Evolutionary conservation across 1,284 basidiomycete genomes (phyloP), one percentile per base, ranked within the genome.

Genomic region (Flammula alnicola): DNA sequence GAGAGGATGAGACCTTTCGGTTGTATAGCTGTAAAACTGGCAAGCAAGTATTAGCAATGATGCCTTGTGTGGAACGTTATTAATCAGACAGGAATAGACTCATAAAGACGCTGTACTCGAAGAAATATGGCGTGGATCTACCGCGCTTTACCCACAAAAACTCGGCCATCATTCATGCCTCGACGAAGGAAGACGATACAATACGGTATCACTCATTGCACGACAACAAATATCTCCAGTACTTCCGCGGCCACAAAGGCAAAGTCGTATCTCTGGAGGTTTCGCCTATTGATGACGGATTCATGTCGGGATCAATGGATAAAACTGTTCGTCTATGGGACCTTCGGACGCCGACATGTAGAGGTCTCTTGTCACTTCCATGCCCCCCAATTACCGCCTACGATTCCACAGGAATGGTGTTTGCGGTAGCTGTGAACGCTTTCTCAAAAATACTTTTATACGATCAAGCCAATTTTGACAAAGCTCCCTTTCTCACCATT

Each of bases 301-400:
- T 99, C 71, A 86, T 99, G 76, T 97, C 95, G 5, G 92, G 86
- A 1, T 93, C 95, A 0, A 78, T 92, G 60, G 95, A 99, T 74
- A 93, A 91, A 60, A 95, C 94, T 1, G 94, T 99, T n/a, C 81
- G 94, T 30, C 72, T 99, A 16, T 99, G 97, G 97, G 97, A 99
- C 69, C 76, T 98, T 35, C 85, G 95, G 27, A 77, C 85, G 12
- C 83, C 86, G 1, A 77, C 78, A 22, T 93, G 93, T 64, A 83
- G 90, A 47, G 87, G 88, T 8, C 74, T 90, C 30, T 73, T 92
- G 44, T 81, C 80, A 57, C 73, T 88, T 22, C 88, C 86, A 10
- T 89, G 77, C 1, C 76, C 88, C 19, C 91, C 94, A 0, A 81
- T 96, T 37, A 84, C 95, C 7, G 93, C 95, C 1, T 97, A 96